phyloP scores from a whole-genome alignment of 148 eudicot genomes.

The Beta vulgaris region DNA sequence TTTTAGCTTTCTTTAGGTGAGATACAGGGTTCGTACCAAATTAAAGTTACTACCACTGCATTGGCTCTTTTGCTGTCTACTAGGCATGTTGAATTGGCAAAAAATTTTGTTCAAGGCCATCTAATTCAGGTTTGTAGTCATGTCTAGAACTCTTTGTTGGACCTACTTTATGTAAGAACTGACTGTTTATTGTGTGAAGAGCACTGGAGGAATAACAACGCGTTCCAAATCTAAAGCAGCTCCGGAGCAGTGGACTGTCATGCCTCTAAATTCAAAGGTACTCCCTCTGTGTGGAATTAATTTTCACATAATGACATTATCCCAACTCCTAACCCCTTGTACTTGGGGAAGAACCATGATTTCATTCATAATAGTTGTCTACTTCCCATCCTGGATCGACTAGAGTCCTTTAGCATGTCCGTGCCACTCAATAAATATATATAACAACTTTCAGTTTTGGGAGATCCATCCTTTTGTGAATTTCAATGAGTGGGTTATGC shows the following conservation, averaged over 20 bases:
- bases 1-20: conserved; percentile 54
- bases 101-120: conserved; percentile 70
- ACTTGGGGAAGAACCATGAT: too few species aligned
- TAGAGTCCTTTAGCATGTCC: neutral
- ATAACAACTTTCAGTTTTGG: too few species aligned
- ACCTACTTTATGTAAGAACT: conserved; percentile 19
- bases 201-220: conserved; percentile 80
- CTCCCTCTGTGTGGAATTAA: neutral
- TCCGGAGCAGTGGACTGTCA: conserved; percentile 84
- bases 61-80: conserved; percentile 82
- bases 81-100: conserved; percentile 67
- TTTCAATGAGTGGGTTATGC: too few species aligned
- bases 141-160: neutral
- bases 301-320: neutral
- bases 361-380: too few species aligned
- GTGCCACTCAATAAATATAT: too few species aligned
- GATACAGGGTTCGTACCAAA: conserved; percentile 88
- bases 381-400: too few species aligned
- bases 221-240: conserved; percentile 83
- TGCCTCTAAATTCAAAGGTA: conserved; percentile 85
- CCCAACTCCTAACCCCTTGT: neutral
- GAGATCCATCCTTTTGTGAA: too few species aligned
- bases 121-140: conserved; percentile 65
- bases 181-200: conserved; percentile 46
- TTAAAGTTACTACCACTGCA: conserved; percentile 92